Conservation (phyloP, 1,284 basidiomycete species). For the Apiotrichum siamense region DNA sequence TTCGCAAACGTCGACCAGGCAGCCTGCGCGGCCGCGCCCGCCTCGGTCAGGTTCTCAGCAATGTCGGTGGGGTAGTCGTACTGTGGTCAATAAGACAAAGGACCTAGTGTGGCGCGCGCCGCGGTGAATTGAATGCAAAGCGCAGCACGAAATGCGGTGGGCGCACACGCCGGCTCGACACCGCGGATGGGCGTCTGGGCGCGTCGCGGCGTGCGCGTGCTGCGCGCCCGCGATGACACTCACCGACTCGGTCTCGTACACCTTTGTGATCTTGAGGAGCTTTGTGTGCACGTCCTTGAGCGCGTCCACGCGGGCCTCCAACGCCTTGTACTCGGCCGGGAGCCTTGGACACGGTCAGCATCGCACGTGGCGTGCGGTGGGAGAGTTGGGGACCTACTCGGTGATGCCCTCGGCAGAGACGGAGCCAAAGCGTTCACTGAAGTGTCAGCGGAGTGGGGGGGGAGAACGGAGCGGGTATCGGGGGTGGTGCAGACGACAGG, state of each 20-base stretch:
- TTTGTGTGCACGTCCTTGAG: conserved; percentile 71
- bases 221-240: conserved; percentile 16
- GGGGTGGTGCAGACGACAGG: too few species aligned
- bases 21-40: conserved; percentile 62
- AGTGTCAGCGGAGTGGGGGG: too few species aligned
- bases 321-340: conserved; percentile 81
- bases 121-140: background rate
- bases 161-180: background rate
- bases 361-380: too few species aligned
- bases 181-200: too few species aligned
- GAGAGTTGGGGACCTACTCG: conserved; percentile 54
- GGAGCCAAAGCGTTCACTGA: conserved; percentile 75
- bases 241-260: conserved; percentile 66
- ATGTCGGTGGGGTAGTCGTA: conserved; percentile 73
- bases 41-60: conserved; percentile 52
- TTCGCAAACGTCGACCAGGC: conserved; percentile 80
- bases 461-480: background rate
- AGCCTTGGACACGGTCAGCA: too few species aligned
- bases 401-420: conserved; percentile 89
- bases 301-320: conserved; percentile 90
- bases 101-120: background rate
- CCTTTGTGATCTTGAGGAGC: conserved; percentile 77
- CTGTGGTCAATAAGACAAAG: conserved; percentile 12
- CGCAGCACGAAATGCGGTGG: background rate
- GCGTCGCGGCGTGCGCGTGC: too few species aligned